Conservation (phyloP, 192 early-diverging fungal species). For the Allomyces macrogynus region DNA sequence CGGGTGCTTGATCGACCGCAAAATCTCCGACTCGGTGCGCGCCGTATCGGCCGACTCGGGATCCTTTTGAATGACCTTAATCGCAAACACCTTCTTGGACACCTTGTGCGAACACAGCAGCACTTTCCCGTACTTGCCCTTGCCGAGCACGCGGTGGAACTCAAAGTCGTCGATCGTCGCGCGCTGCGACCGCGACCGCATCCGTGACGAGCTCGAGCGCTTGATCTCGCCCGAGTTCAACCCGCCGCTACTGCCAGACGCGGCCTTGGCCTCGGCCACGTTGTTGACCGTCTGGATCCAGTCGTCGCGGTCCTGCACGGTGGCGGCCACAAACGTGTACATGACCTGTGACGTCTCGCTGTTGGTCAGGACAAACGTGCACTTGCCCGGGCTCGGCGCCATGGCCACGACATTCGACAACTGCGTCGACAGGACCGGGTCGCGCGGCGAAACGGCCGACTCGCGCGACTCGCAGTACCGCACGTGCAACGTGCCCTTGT, state of each 20-base stretch:
- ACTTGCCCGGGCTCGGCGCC: background rate
- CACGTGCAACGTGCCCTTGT: background rate
- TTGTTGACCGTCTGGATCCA: slow-evolving; percentile 15
- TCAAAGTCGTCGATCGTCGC: slow-evolving; percentile 18
- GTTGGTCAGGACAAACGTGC: background rate
- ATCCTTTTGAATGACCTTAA: slow-evolving; percentile 22
- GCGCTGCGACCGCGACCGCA: background rate
- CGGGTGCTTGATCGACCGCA: slow-evolving; percentile 67
- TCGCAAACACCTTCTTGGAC: slow-evolving; percentile 25
- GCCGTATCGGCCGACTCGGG: background rate
- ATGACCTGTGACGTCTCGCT: background rate
- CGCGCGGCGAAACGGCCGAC: background rate
- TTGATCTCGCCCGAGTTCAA: background rate
- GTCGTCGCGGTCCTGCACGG: slow-evolving; percentile 10
- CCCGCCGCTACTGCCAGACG: slow-evolving; percentile 3
- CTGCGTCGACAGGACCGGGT: background rate
- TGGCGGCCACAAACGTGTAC: slow-evolving; percentile 4
- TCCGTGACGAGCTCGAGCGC: background rate
- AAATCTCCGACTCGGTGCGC: slow-evolving; percentile 53
- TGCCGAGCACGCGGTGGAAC: slow-evolving; percentile 18
- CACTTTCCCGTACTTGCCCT: slow-evolving; percentile 23
- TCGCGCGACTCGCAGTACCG: slow-evolving; percentile 1
- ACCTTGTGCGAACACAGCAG: slow-evolving; percentile 21
- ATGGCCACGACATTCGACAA: background rate
- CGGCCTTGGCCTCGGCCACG: background rate